Percentiles rank a stretch among this genome's conserved stretches.
Conservation (phyloP, 1,284 basidiomycete species). For the Fomitopsis pinicola region DNA sequence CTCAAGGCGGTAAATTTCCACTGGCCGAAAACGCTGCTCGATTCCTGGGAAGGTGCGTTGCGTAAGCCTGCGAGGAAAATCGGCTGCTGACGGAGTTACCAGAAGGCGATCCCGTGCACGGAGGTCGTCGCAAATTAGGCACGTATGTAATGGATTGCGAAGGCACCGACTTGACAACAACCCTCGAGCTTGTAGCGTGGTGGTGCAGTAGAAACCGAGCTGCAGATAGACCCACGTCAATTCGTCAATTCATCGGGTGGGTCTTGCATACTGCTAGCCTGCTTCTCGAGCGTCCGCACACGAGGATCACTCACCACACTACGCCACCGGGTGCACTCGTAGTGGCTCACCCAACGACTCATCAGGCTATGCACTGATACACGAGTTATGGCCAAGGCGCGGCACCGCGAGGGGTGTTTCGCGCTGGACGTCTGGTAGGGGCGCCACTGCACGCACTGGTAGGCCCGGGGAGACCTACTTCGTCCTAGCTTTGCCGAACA, state of each 20-base stretch:
- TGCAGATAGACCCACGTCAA: background rate
- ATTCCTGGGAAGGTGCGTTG: background rate
- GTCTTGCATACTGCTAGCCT: background rate
- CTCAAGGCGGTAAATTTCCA: background rate
- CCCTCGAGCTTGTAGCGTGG: constrained; percentile 3
- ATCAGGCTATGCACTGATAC: constrained; percentile 2
- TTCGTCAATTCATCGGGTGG: background rate
- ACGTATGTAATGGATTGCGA: background rate
- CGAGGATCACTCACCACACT: background rate
- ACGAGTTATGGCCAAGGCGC: background rate
- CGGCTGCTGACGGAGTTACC: background rate
- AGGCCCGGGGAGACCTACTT: constrained; percentile 4
- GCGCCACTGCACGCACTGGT: background rate
- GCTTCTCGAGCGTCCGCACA: background rate
- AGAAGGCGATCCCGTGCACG: background rate
- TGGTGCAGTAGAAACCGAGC: background rate
- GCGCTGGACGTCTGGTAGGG: constrained; percentile 1
- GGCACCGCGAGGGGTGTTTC: background rate
- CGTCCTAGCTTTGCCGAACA: constrained; percentile 5
- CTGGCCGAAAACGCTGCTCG: background rate
- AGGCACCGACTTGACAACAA: background rate
- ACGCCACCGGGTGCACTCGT: background rate
- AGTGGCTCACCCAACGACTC: background rate
- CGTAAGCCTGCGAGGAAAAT: background rate
- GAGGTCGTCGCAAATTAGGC: background rate